Base-by-base conservation (phyloP, 2,329 filamentous ascomycete genomes). In the Eutypa lata region DNA sequence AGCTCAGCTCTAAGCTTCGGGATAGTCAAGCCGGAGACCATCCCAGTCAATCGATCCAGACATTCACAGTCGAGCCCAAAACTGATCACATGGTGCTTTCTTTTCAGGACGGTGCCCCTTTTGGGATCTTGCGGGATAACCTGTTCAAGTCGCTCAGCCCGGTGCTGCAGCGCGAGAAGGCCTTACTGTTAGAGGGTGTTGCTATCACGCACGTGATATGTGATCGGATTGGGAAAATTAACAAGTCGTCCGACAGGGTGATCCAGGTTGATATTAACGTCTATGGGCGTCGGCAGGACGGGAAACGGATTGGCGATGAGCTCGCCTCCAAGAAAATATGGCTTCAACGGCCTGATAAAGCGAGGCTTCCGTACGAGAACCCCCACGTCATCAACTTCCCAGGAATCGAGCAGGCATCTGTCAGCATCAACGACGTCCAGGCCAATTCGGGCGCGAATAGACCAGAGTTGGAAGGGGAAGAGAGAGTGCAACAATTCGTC, bases 261-360 rank as follows among this genome's bases (percentile, higher is more conserved):
- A 61, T 66, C 16, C 57, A 60, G 37, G 57, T 73, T 1, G 63
- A 72, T 49, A 68, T 74, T 48, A 71, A 73, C 43, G 52, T 74
- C 1, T 74, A 73, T 51, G 72, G 72, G 0, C 65, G 65, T 0
- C 50, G 50, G 1, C n/a, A 37, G 3, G 18, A 50, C 2, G 59
- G 57, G 2, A 50, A 48, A 0, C 14, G 50, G 2, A 55, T 72
- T 19, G 72, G 70, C 0, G 52, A 61, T 2, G 49, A 48, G 2
- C 54, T 74, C 1, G 68, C 69, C 0, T 18, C 53, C 0, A 55
- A 58, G 1, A 69, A 68, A 47, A 50, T 71, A 0, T 74, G 68
- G 63, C 52, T 75, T 11, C 72, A 74, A 44, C 57, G 53, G 31
- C 67, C 72, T 3, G 56, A 63, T 7, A 57, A 60, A n/a, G 43